A percentile compares a stretch with the other conserved stretches of the same genome.
These are phyloP conservation scores for Curvularia verruculosa DNA, from an alignment of 2,329 filamentous ascomycete genomes.

Conservation along the genomic window DNA sequence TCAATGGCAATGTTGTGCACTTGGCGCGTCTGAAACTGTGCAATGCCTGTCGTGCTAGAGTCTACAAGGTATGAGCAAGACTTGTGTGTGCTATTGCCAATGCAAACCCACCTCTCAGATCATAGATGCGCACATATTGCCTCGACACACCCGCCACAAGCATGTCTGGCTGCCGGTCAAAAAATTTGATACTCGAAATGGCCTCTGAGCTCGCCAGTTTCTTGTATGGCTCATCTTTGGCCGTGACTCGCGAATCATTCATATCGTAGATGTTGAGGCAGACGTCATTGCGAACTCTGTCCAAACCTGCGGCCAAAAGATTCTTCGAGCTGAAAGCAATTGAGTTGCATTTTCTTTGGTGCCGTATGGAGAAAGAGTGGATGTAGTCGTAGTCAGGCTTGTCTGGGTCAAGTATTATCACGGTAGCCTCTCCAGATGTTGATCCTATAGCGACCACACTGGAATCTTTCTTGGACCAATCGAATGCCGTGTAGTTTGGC, in stretches of 20 bases:
- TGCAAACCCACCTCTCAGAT: conserved; percentile 69
- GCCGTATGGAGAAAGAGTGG: conserved; percentile 73
- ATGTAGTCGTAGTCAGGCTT: conserved; percentile 50
- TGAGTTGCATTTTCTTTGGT: conserved; percentile 78
- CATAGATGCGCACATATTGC: conserved; percentile 76
- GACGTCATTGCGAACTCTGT: conserved; percentile 80
- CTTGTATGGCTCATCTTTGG: conserved; percentile 60
- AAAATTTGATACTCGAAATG: conserved; percentile 84
- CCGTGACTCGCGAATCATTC: conserved; percentile 60
- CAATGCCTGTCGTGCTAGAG: conserved; percentile 52
- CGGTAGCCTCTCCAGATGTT: conserved; percentile 73
- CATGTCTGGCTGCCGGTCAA: conserved; percentile 75
- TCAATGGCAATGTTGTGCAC: conserved; percentile 76
- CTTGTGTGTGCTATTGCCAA: conserved; percentile 25
- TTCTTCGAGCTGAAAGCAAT: conserved; percentile 77
- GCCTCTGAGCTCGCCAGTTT: conserved; percentile 68
- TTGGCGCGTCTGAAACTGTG: conserved; percentile 61
- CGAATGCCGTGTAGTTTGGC: conserved; percentile 68
- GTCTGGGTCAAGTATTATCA: conserved; percentile 74
- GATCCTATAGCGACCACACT: conserved; percentile 78
- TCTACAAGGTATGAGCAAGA: conserved; percentile 37
- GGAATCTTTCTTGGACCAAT: conserved; percentile 67
- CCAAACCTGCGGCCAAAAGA: conserved; percentile 77
- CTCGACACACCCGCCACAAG: conserved; percentile 77
- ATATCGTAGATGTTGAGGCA: conserved; percentile 85